Evolutionary conservation across 1,284 basidiomycete genomes (phyloP), one percentile per base, ranked within the genome.

Genomic region (Coriolopsis trogii): DNA sequence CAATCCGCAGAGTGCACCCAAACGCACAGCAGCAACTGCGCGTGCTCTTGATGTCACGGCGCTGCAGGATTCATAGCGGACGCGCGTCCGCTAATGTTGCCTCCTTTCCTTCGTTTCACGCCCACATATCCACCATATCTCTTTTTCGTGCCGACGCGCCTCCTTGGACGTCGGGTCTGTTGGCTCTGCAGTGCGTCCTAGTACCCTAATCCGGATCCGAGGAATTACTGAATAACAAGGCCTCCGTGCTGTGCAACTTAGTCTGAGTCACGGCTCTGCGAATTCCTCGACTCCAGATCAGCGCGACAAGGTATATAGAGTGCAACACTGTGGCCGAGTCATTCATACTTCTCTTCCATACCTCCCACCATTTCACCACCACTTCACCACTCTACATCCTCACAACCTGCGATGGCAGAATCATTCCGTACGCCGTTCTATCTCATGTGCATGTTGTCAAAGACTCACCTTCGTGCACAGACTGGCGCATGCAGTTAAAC

Each of bases 401-500:
- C 18, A n/a, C n/a, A n/a, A n/a, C n/a, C n/a, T 28, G 8, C 44
- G 28, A 65, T 65, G 63, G 51, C 60, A 37, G 56, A 61, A 26
- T 51, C 45, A 1, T 51, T 49, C 57, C 63, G 63, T 65, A 47
- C 39, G 62, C 59, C 20, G 3, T 20, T 33, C 33, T 3, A 38
- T 33, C 4, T 8, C 7, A 4, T 25, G 8, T 49, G 21, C 24
- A 24, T 31, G 25, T 31, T 23, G 6, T n/a, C 18, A 15, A 20
- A 6, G 25, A 20, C 41, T 44, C 30, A 44, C 21, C 18, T 10
- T 8, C 10, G 10, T 23, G 9, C 18, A 4, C 15, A 70, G 68
- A 71, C 59, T 68, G 64, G 62, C 64, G 67, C 36, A 70, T 70
- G 69, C 59, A 65, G 26, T 60, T 71, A 24, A 69, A 71, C 60